Evolutionary conservation across 768 basidiomycete species (phyloP).

Genomic region (Rhizopogon vinicolor): DNA sequence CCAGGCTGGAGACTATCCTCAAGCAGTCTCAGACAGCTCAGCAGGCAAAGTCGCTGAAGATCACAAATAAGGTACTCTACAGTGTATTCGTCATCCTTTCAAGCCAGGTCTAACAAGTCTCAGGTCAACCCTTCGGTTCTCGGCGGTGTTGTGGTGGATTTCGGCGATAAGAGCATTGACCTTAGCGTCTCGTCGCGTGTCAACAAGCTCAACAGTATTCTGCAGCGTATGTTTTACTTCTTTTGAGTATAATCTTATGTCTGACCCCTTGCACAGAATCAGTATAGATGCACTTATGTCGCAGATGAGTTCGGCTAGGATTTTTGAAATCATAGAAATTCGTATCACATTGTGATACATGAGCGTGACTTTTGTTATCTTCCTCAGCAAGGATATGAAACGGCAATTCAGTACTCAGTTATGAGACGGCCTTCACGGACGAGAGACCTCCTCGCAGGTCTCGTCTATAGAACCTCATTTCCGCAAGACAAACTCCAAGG

Average conservation of each 20-base stretch:
- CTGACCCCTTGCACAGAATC: not conserved
- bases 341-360: slow-evolving; percentile 78
- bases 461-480: slow-evolving; percentile 88
- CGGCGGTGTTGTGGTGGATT: slow-evolving; percentile 92
- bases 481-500: slow-evolving; percentile 77
- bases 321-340: slow-evolving; percentile 81
- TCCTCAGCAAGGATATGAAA: not conserved
- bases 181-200: slow-evolving; percentile 91
- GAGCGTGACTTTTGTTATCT: not conserved
- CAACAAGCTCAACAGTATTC: slow-evolving; percentile 87
- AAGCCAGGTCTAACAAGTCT: slow-evolving; percentile 6
- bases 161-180: slow-evolving; percentile 98
- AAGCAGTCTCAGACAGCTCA: slow-evolving; percentile 84
- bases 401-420: slow-evolving; percentile 43
- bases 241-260: not conserved
- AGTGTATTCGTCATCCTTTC: not conserved
- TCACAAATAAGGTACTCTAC: slow-evolving; percentile 79
- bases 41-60: slow-evolving; percentile 82
- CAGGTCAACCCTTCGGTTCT: slow-evolving; percentile 91
- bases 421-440: slow-evolving; percentile 67
- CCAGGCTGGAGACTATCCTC: slow-evolving; percentile 77
- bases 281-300: not conserved
- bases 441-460: slow-evolving; percentile 92
- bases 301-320: too few relatives aligned
- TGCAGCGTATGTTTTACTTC: slow-evolving; percentile 59